Evolutionary conservation across 495 filamentous ascomycete species (phyloP), one percentile per base, ranked within the genome.

Genomic region (Aspergillus panamensis): DNA sequence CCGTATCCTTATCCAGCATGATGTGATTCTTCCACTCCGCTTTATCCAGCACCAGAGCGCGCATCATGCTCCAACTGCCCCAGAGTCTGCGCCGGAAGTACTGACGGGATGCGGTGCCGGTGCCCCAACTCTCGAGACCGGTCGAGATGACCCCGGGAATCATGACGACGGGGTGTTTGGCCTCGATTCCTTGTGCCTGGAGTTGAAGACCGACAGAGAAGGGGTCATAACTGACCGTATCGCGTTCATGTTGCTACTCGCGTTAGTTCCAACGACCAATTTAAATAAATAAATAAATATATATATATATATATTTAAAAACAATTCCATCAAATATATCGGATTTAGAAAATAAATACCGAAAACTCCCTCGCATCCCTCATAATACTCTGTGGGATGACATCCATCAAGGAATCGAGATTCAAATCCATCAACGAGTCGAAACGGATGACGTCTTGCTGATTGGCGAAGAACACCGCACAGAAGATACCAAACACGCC

Each of bases 61-160:
- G 79, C 90, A 98, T 96, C 94, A 98, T 98, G 60, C 79, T 93
- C 94, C 94, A 98, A 63, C 89, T 95, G 25, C 94, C 94, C 94
- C 94, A 98, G 51, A 98, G 73, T 58, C 94, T 76, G 69, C 92
- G 93, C 51, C 94, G 82, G 70, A 97, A 98, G 69, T 97, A 98
- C 51, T 86, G 91, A 8, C 89, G 81, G 16, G 91, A 96, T 35
- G 73, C 72, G 61, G 87, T 84, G 12, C 85, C 85, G 0, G 92
- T 97, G 17, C 95, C 91, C 94, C 94, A 98, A 60, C 89, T 94
- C 74, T 98, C 94, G 7, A 98, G 78, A 6, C 95, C 95, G 0
- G 94, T 98, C 3, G 94, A 97, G 59, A 97, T 97, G 8, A 97
- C 95, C 0, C 94, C 94, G 8, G 94, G 94, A 43, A 97, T 86